Evolutionary conservation across 2,329 filamentous ascomycete species (phyloP).

Genomic region (Zymoseptoria crescenta): DNA sequence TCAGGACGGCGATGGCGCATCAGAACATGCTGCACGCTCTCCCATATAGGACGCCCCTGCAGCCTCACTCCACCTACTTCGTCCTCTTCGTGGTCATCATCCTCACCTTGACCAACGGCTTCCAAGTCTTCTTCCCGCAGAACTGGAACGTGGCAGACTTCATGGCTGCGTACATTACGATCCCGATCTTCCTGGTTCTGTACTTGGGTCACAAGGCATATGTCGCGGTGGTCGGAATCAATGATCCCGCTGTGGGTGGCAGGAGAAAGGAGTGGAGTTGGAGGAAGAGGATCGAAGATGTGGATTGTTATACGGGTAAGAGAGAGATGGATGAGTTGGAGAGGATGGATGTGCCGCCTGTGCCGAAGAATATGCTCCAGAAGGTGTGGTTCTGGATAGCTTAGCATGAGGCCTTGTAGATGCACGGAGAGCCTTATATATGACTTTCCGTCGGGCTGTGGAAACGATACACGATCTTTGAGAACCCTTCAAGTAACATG

Average conservation of each 20-base stretch:
- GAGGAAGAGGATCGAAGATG: constrained; percentile 28
- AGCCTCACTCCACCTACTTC: constrained; percentile 47
- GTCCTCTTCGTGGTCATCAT: constrained; percentile 41
- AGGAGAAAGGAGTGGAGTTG: constrained; percentile 28
- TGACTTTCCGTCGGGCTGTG: no score
- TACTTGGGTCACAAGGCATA: constrained; percentile 30
- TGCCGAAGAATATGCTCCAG: constrained; percentile 37
- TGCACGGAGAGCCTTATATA: no score
- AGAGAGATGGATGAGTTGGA: constrained; percentile 39
- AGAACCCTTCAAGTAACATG: no score
- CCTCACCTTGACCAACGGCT: constrained; percentile 50
- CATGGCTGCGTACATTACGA: constrained; percentile 47
- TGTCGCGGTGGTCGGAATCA: constrained; percentile 23
- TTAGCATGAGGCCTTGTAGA: no score
- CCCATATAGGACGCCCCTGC: constrained; percentile 44
- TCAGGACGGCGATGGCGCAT: constrained; percentile 46
- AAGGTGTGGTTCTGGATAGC: constrained; percentile 42
- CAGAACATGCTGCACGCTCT: constrained; percentile 38
- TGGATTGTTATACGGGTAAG: constrained; percentile 41
- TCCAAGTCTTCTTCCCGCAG: constrained; percentile 45
- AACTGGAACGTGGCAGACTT: constrained; percentile 42
- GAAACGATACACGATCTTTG: no score
- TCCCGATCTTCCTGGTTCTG: constrained; percentile 43
- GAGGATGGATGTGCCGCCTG: constrained; percentile 32
- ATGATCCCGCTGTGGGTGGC: constrained; percentile 23